Evolutionary conservation across 2,329 filamentous ascomycete species (phyloP), one percentile per base, ranked within the genome.

Genomic region (Calonectria hawksworthii): DNA sequence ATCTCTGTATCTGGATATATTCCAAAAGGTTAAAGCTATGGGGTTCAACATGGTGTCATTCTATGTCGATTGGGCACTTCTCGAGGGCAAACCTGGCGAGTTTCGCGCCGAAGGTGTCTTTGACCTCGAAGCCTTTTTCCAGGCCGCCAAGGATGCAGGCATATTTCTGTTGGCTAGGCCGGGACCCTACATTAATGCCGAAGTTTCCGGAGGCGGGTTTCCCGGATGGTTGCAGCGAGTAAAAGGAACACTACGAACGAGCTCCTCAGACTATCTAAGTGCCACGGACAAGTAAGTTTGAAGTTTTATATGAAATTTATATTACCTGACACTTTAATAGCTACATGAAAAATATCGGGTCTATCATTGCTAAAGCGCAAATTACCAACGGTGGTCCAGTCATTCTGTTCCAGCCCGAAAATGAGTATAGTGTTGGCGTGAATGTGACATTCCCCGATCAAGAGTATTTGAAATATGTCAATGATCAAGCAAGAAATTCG

Each of bases 371-470:
- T 5, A 91, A 92, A 70, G 92, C 91, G 0, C 94, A 97, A 80
- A 96, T 98, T 80, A 96, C 94, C 1, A 94, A 96, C 68, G 95
- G 94, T 0, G 95, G 95, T 0, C 94, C 94, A 0, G 89, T 98
- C 10, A 95, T 98, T 74, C 86, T 96, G 1, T 89, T 94, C 52
- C 95, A 98, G 82, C 93, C 94, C 0, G 95, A 98, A 83, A 98
- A 97, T 76, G 95, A 97, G 83, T 96, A 96, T 81, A 92, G 90
- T 1, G 84, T 86, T 23, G 88, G 87, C 1, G 84, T 86, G 5
- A 86, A 86, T 2, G 85, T 89, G 4, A 83, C 85, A 0, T 94
- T 93, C 77, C 93, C 93, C 0, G 92, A 95, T 79, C 87, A 89
- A 0, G 87, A 89, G 0, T 97, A 96, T 82, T 92, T 96, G 84